A percentile compares a stretch with the other conserved stretches of the same genome.
Conservation (phyloP, 2,329 filamentous ascomycete genomes). For the Pseudogymnoascus sp. region DNA sequence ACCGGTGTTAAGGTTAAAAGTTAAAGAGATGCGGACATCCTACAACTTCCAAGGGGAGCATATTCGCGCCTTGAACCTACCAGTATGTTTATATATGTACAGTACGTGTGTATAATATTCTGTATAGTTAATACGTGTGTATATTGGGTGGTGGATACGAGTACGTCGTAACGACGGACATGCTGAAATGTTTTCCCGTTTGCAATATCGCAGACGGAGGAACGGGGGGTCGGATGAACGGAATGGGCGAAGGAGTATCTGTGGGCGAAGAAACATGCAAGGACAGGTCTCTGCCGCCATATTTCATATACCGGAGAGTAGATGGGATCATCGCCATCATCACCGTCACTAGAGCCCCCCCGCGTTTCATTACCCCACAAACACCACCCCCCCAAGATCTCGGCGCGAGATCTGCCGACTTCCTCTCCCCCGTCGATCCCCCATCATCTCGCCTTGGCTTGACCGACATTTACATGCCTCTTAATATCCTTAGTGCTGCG, state of each 20-base stretch:
- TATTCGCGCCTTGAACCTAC: background rate
- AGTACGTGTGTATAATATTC: background rate
- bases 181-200: constrained; percentile 7
- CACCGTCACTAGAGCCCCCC: background rate
- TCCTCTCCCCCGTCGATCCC: background rate
- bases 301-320: constrained; percentile 3
- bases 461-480: background rate
- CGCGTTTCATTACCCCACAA: constrained; percentile 9
- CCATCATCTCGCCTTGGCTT: background rate
- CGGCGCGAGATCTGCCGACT: background rate
- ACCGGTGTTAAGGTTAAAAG: background rate
- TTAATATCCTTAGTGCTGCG: background rate
- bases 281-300: background rate
- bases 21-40: background rate
- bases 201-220: background rate
- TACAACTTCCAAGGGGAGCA: background rate
- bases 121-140: background rate
- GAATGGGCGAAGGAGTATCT: background rate
- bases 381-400: constrained; percentile 10
- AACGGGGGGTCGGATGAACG: background rate
- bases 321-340: background rate
- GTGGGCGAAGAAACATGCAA: background rate
- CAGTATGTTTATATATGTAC: background rate
- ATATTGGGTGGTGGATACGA: background rate
- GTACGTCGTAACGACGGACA: background rate